Evolutionary conservation across 139 green algal species (phyloP), one percentile per base, ranked within the genome.

Genomic region (Coelastrella sp.): DNA sequence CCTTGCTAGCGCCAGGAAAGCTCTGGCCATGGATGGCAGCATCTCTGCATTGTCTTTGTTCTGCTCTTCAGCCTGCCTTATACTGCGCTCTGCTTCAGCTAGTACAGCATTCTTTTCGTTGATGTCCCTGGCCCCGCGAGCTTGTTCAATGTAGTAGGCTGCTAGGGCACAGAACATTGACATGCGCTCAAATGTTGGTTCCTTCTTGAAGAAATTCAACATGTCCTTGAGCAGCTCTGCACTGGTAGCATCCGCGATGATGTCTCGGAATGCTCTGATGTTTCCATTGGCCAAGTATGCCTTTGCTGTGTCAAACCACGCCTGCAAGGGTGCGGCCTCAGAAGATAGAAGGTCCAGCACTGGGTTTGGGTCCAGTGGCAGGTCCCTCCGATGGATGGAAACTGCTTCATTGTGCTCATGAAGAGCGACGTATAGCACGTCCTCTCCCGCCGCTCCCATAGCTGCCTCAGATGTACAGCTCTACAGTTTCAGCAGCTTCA

Each of bases 121-220:
- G 4, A 4, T 13, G 13, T 82, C 75, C 8, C 53, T 60, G 35
- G 48, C 53, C 8, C 17, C 35, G 1, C 75, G 75, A 8, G 75
- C 83, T 51, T 81, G 86, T 17, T 91, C 87, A 2, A 92, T 92
- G 66, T 94, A 57, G 35, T 94, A 88, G 23, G 90, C 89, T 32
- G 92, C 96, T 7, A 95, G 63, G 0, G 79, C 92, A 71, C 94
- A 97, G 13, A 93, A 84, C 51, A 96, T 91, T 53, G 95, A 92
- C 15, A 98, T 91, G 23, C 89, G 91, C 62, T 95, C 91, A 78
- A 93, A 95, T 0, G 81, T 88, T 4, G 88, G 88, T 48, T 86
- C 83, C 5, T 57, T 69, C 30, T 66, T 68, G 59, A 89, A 91
- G 77, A 89, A 90, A 35, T 67, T 53, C 43, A 85, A 71, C 25